Conservation (phyloP, 345 rosid species). For the Gossypium stocksii region DNA sequence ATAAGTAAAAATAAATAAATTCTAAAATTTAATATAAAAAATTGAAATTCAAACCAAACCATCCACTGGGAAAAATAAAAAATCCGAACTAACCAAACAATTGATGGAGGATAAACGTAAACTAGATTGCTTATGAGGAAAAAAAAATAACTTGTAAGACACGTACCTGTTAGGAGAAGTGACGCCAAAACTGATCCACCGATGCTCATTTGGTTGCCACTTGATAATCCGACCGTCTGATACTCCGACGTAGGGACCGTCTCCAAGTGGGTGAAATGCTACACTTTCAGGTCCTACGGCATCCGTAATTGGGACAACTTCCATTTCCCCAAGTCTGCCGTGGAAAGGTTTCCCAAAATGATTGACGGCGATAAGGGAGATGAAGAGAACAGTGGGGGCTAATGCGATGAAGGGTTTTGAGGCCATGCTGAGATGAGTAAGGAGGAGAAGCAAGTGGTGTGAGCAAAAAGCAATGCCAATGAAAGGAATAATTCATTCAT, state of each 20-base stretch:
- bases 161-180: constrained; percentile 45
- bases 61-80: too few relatives aligned
- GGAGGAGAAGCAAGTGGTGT: background rate
- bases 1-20: too few relatives aligned
- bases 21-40: too few relatives aligned
- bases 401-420: background rate
- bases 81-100: too few relatives aligned
- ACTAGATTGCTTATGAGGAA: background rate
- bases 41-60: too few relatives aligned
- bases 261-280: constrained; percentile 36
- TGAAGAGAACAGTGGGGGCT: background rate
- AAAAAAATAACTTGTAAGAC: background rate
- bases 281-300: constrained; percentile 53
- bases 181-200: constrained; percentile 39
- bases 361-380: background rate
- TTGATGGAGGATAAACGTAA: background rate
- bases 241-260: constrained; percentile 45
- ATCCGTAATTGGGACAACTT: constrained; percentile 17
- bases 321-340: background rate
- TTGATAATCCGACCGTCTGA: constrained; percentile 48
- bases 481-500: background rate
- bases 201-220: constrained; percentile 27
- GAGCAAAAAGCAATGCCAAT: background rate
- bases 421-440: background rate
- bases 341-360: background rate